Evolutionary conservation across 345 rosid genomes (phyloP).

Genomic region (Lepidium africanum): DNA sequence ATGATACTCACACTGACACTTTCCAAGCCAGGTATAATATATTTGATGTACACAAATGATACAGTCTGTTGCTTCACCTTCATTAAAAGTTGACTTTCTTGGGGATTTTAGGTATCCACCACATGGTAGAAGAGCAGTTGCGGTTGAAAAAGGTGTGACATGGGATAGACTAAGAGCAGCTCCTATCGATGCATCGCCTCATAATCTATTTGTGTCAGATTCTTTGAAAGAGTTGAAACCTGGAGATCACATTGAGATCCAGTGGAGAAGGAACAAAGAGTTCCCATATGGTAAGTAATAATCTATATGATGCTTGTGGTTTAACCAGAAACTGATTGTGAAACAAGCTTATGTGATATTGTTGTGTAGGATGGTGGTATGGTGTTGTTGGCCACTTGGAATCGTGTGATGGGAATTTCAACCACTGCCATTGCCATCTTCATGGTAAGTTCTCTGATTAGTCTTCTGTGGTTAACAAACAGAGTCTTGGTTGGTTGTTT

Average conservation of each 20-base stretch:
- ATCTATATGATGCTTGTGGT: neutral
- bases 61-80: neutral
- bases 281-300: constrained; percentile 67
- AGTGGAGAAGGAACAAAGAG: constrained; percentile 89
- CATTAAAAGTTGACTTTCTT: neutral
- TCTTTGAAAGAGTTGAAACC: constrained; percentile 67
- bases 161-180: constrained; percentile 85
- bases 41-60: neutral
- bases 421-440: constrained; percentile 53
- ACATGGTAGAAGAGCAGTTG: constrained; percentile 54
- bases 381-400: constrained; percentile 82
- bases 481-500: neutral
- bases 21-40: constrained; percentile 71
- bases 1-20: constrained; percentile 59
- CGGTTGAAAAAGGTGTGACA: constrained; percentile 52
- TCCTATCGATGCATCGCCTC: constrained; percentile 57
- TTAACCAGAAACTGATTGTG: neutral
- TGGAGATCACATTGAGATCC: constrained; percentile 87
- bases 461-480: neutral
- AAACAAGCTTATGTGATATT: constrained; percentile 18
- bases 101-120: constrained; percentile 61
- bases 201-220: constrained; percentile 60
- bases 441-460: constrained; percentile 41
- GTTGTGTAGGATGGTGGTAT: constrained; percentile 85
- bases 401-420: constrained; percentile 66